These are phyloP conservation scores for Citeromyces siamensis DNA, from an alignment of 1,139 yeast genomes.

Conservation along the genomic window DNA sequence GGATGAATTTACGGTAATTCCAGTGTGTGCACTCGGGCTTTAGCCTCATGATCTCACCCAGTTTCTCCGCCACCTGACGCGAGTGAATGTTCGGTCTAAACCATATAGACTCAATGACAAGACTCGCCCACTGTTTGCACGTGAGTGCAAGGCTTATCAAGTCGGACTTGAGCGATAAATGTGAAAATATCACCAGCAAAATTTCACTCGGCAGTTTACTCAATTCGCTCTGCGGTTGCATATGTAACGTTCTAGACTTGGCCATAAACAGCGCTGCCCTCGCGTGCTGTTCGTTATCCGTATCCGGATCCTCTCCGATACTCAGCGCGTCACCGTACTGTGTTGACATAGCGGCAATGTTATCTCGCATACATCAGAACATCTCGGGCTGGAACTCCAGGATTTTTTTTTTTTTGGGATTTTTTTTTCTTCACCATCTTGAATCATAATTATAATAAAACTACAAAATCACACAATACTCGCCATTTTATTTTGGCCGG, in stretches of 20 bases:
- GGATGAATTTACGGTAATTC: slow-evolving; percentile 65
- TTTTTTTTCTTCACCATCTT: too few relatives aligned
- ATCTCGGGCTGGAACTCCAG: too few relatives aligned
- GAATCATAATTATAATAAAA: too few relatives aligned
- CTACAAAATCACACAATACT: too few relatives aligned
- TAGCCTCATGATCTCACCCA: slow-evolving; percentile 40
- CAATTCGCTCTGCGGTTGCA: neutral
- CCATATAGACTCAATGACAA: slow-evolving; percentile 78
- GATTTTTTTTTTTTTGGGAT: too few relatives aligned
- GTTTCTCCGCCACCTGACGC: slow-evolving; percentile 31
- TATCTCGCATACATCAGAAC: too few relatives aligned
- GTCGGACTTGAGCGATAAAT: slow-evolving; percentile 51
- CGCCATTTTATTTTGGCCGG: too few relatives aligned
- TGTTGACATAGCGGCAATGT: too few relatives aligned
- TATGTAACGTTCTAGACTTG: neutral
- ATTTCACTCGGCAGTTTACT: slow-evolving; percentile 63
- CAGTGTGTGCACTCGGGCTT: slow-evolving; percentile 41
- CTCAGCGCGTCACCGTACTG: too few relatives aligned
- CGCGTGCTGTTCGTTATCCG: slow-evolving; percentile 3
- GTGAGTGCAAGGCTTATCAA: slow-evolving; percentile 60
- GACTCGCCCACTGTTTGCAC: slow-evolving; percentile 71
- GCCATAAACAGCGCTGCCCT: neutral
- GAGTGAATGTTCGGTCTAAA: slow-evolving; percentile 74
- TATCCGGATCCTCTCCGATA: slow-evolving; percentile 2
- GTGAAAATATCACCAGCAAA: slow-evolving; percentile 55